These are phyloP conservation scores for Peribolospora baueri DNA, from an alignment of 768 basidiomycete species.

Conservation along the genomic window DNA sequence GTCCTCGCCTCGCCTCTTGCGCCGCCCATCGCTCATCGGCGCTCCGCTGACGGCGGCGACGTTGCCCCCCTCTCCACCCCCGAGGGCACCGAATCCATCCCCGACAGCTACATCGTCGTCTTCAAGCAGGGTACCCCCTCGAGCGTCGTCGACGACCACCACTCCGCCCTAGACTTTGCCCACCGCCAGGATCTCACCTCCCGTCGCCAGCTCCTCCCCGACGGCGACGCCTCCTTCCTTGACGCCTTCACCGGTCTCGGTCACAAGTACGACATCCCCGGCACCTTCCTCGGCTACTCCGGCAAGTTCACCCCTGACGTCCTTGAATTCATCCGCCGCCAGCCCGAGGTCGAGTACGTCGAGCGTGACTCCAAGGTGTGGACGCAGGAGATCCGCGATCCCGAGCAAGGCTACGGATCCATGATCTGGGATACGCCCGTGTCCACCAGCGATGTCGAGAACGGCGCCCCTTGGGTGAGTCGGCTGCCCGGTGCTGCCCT, in stretches of 20 bases:
- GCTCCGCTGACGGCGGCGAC: no score
- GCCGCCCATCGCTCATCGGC: no score
- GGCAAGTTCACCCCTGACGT: constrained; percentile 24
- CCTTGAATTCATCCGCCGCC: constrained; percentile 46
- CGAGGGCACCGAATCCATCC: constrained; percentile 29
- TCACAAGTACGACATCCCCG: constrained; percentile 10
- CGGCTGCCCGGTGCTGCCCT: not conserved
- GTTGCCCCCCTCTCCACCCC: no score
- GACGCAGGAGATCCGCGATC: constrained; percentile 30
- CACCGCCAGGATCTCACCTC: constrained; percentile 35
- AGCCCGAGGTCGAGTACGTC: constrained; percentile 76
- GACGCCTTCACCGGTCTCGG: constrained; percentile 13
- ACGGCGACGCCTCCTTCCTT: constrained; percentile 30
- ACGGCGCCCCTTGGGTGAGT: constrained; percentile 63
- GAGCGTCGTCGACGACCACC: constrained; percentile 20
- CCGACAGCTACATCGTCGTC: constrained; percentile 86
- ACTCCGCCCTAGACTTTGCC: constrained; percentile 32
- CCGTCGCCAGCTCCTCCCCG: constrained; percentile 27
- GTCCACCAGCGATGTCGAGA: constrained; percentile 24
- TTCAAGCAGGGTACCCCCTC: constrained; percentile 35
- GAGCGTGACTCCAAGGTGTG: constrained; percentile 87
- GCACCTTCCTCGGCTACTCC: constrained; percentile 9
- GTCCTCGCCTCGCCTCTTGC: no score
- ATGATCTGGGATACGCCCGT: not conserved
- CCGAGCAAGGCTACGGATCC: constrained; percentile 9